Evolutionary conservation across 768 basidiomycete genomes (phyloP).

Genomic region (Macrolepiota albuminosa): DNA sequence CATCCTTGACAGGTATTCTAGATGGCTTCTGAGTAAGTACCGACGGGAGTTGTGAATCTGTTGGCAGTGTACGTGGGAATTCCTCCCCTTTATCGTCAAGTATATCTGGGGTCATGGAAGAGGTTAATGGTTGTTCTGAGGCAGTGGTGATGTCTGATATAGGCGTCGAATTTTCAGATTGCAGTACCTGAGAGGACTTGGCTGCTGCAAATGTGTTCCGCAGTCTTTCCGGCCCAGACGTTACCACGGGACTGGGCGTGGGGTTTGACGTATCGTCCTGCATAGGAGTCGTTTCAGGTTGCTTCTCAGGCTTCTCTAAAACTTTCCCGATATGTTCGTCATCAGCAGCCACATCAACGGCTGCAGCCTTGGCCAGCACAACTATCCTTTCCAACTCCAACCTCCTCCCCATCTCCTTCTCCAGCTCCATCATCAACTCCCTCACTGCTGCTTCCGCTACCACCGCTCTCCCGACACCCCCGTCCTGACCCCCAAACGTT

Average conservation of each 20-base stretch:
- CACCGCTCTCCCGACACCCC: constrained; percentile 48
- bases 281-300: background rate
- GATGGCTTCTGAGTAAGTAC: background rate
- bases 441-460: constrained; percentile 46
- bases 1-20: background rate
- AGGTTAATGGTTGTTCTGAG: background rate
- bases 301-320: background rate
- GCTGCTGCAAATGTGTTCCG: background rate
- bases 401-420: constrained; percentile 48
- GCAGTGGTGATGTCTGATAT: background rate
- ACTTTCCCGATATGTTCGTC: background rate
- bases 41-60: background rate
- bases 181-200: background rate
- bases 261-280: too few relatives aligned
- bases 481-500: constrained; percentile 24
- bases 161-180: background rate
- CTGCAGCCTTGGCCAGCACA: constrained; percentile 1
- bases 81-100: background rate
- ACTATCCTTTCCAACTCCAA: constrained; percentile 36
- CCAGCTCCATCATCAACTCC: constrained; percentile 52
- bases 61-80: background rate
- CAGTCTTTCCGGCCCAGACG: background rate
- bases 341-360: background rate
- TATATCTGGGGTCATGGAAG: background rate
- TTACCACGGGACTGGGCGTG: background rate